These are phyloP conservation scores for Cyclostephanos invisitatus DNA, from an alignment of 108 stramenopile species.

Conservation along the genomic window DNA sequence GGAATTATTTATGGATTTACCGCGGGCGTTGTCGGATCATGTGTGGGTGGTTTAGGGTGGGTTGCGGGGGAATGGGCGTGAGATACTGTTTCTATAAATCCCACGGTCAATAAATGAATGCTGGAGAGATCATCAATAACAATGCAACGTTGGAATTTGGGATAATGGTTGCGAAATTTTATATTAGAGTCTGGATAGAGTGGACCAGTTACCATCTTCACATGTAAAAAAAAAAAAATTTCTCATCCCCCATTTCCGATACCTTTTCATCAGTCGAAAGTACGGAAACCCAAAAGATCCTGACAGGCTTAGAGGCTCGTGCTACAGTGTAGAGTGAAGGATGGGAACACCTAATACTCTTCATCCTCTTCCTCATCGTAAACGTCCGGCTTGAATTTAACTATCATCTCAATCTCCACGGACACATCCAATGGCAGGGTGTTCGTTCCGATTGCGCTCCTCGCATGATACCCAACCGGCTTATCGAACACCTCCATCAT, in stretches of 20 bases:
- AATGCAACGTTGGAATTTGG: neutral
- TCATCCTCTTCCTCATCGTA: neutral
- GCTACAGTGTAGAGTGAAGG: no score
- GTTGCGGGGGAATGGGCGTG: neutral
- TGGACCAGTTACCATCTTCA: neutral
- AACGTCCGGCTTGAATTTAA: conserved; percentile 58
- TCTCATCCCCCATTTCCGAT: neutral
- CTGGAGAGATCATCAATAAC: neutral
- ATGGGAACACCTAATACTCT: conserved; percentile 1
- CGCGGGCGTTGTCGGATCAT: neutral
- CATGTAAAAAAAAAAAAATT: neutral
- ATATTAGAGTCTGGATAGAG: neutral
- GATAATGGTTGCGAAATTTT: neutral
- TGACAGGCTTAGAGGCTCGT: no score
- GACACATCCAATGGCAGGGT: conserved; percentile 80
- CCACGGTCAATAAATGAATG: neutral
- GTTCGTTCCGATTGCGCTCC: conserved; percentile 82
- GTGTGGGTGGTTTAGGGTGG: neutral
- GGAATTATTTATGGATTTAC: neutral
- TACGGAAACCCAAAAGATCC: neutral
- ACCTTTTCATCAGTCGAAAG: no score
- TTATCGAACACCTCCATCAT: conserved; percentile 85
- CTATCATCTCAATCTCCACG: conserved; percentile 84
- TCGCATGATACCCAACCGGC: conserved; percentile 80
- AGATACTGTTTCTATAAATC: neutral